These are phyloP conservation scores for Aureobasidium subglaciale DNA, from an alignment of 2,329 filamentous ascomycete genomes.

Conservation along the genomic window DNA sequence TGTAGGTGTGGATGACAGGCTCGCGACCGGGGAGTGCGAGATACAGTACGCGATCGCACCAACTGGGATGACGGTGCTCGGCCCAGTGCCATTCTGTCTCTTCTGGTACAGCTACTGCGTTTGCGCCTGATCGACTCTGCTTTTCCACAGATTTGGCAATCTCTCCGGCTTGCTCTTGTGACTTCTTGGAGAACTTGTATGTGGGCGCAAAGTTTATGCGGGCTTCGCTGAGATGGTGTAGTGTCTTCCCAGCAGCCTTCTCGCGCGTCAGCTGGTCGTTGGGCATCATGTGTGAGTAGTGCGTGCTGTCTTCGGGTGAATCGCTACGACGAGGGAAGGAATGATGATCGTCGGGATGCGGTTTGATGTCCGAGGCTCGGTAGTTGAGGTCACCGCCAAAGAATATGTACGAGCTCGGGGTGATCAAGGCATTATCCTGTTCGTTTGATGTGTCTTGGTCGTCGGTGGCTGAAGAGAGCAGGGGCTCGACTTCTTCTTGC, in stretches of 20 bases:
- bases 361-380: slow-evolving; percentile 61
- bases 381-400: slow-evolving; percentile 93
- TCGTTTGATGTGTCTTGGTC: slow-evolving; percentile 31
- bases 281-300: slow-evolving; percentile 64
- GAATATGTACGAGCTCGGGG: slow-evolving; percentile 56
- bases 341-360: slow-evolving; percentile 45
- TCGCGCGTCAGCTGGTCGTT: slow-evolving; percentile 76
- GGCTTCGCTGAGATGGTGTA: slow-evolving; percentile 73
- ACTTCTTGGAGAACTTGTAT: slow-evolving; percentile 69
- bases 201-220: slow-evolving; percentile 77
- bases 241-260: slow-evolving; percentile 57
- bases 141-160: slow-evolving; percentile 14
- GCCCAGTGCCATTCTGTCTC: slow-evolving; percentile 62
- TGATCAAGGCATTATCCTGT: neutral
- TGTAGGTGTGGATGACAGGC: slow-evolving; percentile 58
- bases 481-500: slow-evolving; percentile 23
- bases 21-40: slow-evolving; percentile 45
- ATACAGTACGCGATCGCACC: slow-evolving; percentile 88
- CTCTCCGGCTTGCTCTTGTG: slow-evolving; percentile 26
- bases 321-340: slow-evolving; percentile 57
- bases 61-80: slow-evolving; percentile 76
- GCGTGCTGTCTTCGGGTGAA: slow-evolving; percentile 44
- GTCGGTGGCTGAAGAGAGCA: slow-evolving; percentile 31
- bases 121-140: slow-evolving; percentile 3
- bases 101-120: slow-evolving; percentile 20